Evolutionary conservation across 306 rosid species (phyloP).

Genomic region (Mucuna pruriens): DNA sequence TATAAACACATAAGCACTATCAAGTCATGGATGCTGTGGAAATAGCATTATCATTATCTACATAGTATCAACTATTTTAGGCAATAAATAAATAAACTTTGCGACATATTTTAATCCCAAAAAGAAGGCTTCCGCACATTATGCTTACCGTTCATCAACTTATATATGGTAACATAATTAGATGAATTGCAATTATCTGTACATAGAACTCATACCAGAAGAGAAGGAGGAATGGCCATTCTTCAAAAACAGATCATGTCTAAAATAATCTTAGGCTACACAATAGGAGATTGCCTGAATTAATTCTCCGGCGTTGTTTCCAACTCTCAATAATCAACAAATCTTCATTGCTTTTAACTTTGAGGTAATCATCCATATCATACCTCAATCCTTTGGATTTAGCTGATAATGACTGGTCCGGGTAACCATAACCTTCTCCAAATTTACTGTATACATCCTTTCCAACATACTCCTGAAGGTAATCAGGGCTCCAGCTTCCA

Average conservation of each 20-base stretch:
- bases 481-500: conserved; percentile 90
- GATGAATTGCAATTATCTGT: conserved; percentile 27
- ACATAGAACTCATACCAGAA: conserved; percentile 37
- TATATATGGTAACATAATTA: background rate
- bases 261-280: conserved; percentile 64
- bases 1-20: background rate
- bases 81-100: background rate
- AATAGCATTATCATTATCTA: background rate
- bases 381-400: conserved; percentile 52
- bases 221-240: background rate
- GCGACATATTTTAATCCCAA: background rate
- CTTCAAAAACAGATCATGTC: conserved; percentile 21
- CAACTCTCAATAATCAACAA: conserved; percentile 61
- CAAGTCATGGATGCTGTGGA: background rate
- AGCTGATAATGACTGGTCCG: conserved; percentile 40
- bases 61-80: background rate
- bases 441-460: conserved; percentile 52
- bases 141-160: conserved; percentile 21
- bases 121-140: background rate
- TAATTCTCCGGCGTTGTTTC: conserved; percentile 66
- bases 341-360: conserved; percentile 67
- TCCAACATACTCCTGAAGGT: conserved; percentile 51
- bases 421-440: conserved; percentile 42
- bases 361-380: conserved; percentile 73
- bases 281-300: conserved; percentile 68